Base-by-base conservation (phyloP, 2,329 filamentous ascomycete genomes). In the Aspergillus nomiae region DNA sequence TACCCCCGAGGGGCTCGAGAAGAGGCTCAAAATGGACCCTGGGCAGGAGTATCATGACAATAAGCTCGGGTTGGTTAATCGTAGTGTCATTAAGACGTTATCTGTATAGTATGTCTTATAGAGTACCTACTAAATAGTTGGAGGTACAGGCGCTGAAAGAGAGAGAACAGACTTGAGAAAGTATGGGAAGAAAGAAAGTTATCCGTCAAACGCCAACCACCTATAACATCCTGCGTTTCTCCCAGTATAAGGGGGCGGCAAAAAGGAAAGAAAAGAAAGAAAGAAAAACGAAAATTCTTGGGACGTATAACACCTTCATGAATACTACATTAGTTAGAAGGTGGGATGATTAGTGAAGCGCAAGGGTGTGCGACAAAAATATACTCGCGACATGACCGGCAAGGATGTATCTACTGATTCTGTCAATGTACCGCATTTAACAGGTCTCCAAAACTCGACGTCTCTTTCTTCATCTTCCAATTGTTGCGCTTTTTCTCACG, bases 21-120 rank as follows among this genome's bases (percentile, higher is more conserved):
- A 73, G 76, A 84, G 83, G 87, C 73, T 76, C 73, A 19, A 79
- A 84, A 56, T 84, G 85, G 84, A 86, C 85, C 28, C 76, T 76
- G 0, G 73, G 82, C 11, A 85, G 82, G 9, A 12, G 21, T 28
- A n/a, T 10, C 38, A 41, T 41, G 38, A 41, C 14, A 43, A 46
- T 24, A 21, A 24, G 11, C 10, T 28, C 24, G 24, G 45, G 2
- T 4, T 80, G 87, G 63, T 77, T 89, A 78, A 87, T 85, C 5
- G 24, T 24, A 24, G 12, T 34, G 24, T 26, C 59, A 51, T 26
- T 34, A 51, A 57, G 30, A 55, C 36, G 60, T 51, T 36, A 53
- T 43, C 54, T 43, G 57, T 60, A 58, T 53, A 65, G 56, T 60
- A 63, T 63, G 48, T 36, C 51, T 55, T 58, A 63, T 59, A 38